Evolutionary conservation across 1,284 basidiomycete species (phyloP), one percentile per base, ranked within the genome.

Genomic region (Puccinia coronata): DNA sequence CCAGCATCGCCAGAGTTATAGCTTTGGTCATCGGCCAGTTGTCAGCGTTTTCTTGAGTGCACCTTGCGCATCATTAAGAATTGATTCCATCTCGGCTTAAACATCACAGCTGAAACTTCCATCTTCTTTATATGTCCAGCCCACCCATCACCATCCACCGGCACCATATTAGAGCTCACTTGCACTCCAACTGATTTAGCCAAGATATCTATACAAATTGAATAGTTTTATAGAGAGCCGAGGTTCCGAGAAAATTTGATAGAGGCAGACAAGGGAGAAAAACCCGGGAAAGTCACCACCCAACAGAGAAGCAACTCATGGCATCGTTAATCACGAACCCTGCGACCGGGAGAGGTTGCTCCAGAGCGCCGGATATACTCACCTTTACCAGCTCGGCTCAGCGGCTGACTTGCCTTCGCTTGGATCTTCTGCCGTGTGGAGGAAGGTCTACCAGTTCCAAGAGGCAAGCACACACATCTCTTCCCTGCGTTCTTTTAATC

Each of bases 281-380:
- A 23, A 47, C 9, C 43, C 43, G 16, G 5, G n/a, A n/a, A 53
- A 16, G 18, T 16, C 12, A 53, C 53, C 43, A 71, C 49, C 69
- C 9, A 31, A 11, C 12, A 59, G 43, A 71, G 16, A 51, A 47
- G 20, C 1, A 47, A n/a, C 43, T 49, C 69, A 20, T n/a, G 69
- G 59, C 34, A 25, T 34, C 57, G 55, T 41, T 59, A 31, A 25
- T 11, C 25, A 9, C 20, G 11, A 53, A 71, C 43, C 77, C 77
- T 31, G 72, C 61, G 59, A 14, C 51, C 25, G 77, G 77, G 77
- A 80, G 53, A 69, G 53, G 28, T 41, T 80, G 65, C 39, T 80
- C 20, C 77, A 80, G 39, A 71, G 67, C 67, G 77, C 67, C 34
- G 79, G 79, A 14, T 80, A 80, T 34, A 80, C 79, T 53, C 79